Base-by-base conservation (phyloP, 352 stramenopile species). In the Phytopythium sindhum region DNA sequence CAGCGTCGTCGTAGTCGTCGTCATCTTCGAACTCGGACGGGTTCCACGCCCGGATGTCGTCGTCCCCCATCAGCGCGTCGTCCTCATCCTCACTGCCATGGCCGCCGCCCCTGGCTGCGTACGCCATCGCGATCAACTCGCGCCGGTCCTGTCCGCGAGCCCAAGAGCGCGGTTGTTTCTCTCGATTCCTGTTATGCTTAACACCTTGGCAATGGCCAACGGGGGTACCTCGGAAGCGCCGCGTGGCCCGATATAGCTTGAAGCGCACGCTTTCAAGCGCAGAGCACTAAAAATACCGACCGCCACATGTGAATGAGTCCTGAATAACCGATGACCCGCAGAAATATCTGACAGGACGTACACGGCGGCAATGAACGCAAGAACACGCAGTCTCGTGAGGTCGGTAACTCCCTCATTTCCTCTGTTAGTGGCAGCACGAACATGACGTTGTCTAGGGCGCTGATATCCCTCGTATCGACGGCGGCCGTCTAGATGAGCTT, bases 401-500 rank as follows among this genome's bases (percentile, higher is more conserved):
- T 39, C 3, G 33, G 33, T 11, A 53, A 31, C 47, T 33, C 47
- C 47, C n/a, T 53, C 10, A 10, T 15, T 39, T 39, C 33, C 10
- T 39, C 7, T 39, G 33, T 39, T 39, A 39, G 33, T 14, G 10
- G 33, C 33, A 11, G 33, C 33, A 39, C 33, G 33, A 39, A 39
- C 33, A 39, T 39, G 33, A 14, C 33, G 33, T 6, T 14, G 7
- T 14, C 33, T 15, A 39, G 33, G 14, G 33, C 33, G 5, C 6
- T 10, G 33, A 2, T 14, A 1, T 39, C 33, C 7, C 3, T 6
- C 5, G 7, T 10, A 14, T 15, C 23, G 23, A 47, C 23, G 11
- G 10, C 14, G 23, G n/a, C n/a, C 39, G 42, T 12, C 70, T 92
- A 96, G 64, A 96, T 94, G 65, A 97, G 80, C 72, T 97, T 97